Conservation (phyloP, 2,329 filamentous ascomycete species). For the Sclerotinia minor region DNA sequence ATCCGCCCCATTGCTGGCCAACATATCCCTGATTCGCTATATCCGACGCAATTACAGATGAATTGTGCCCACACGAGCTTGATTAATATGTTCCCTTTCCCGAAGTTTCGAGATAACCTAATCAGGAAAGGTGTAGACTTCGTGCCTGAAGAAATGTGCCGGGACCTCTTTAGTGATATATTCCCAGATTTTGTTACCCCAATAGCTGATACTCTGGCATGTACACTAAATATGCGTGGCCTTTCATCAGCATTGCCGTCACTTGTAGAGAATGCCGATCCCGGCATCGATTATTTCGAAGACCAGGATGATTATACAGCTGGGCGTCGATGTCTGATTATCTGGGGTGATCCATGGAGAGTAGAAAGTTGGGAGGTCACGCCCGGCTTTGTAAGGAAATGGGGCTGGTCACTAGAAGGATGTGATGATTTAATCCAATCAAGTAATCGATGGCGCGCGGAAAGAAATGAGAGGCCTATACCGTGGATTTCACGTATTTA, state of each 20-base stretch:
- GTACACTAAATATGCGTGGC: constrained; percentile 15
- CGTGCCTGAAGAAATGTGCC: constrained; percentile 25
- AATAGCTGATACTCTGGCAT: not conserved
- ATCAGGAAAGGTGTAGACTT: constrained; percentile 28
- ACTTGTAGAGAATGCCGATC: not conserved
- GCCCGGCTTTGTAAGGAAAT: constrained; percentile 30
- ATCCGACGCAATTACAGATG: not conserved
- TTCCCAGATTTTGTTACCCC: constrained; percentile 26
- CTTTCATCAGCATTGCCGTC: constrained; percentile 19
- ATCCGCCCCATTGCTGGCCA: constrained; percentile 20
- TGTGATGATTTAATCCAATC: constrained; percentile 31
- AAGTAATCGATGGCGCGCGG: constrained; percentile 30
- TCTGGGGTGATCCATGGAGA: constrained; percentile 30
- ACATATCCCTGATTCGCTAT: not conserved
- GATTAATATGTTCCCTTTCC: constrained; percentile 33
- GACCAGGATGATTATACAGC: constrained; percentile 24
- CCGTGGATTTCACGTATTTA: not conserved
- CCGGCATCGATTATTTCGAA: constrained; percentile 8
- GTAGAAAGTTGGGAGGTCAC: constrained; percentile 32
- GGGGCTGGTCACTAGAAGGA: constrained; percentile 29
- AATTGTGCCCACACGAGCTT: constrained; percentile 21
- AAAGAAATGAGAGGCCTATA: not conserved
- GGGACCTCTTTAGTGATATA: constrained; percentile 29
- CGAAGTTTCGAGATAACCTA: constrained; percentile 33
- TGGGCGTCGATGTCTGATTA: constrained; percentile 28